Evolutionary conservation across 108 stramenopile species (phyloP), one percentile per base, ranked within the genome.

Genomic region (Discostella pseudostelligera): DNA sequence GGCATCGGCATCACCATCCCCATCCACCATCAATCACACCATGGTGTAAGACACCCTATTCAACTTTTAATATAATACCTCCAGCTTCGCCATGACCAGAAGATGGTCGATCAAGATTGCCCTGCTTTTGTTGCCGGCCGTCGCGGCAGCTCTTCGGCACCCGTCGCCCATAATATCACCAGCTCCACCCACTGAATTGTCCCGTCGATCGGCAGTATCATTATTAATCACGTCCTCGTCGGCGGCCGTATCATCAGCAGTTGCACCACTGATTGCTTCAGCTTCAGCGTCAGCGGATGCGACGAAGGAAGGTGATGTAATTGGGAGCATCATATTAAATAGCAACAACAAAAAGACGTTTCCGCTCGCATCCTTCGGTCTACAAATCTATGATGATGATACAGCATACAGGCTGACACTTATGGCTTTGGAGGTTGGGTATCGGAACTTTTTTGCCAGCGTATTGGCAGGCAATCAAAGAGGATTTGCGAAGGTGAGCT

Each of bases 391-490:
- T 68, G 66, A 84, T 56, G 88, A 89, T 65, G 76, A 85, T 4
- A 79, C 84, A 1, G 88, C 88, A 37, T 89, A 85, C 68, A 76
- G 81, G 72, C 65, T 86, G 42, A 89, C 88, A 10, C 69, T 83
- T 14, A 79, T 72, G 7, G 88, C 88, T 4, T 69, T 89, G 36
- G 82, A 89, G 53, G 74, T 69, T 10, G 87, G 87, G 22, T 89
- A 89, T 61, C 81, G 87, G 26, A 89, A 89, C 56, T 88, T 89
- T 59, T 89, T 89, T 67, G 88, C 88, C 4, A 74, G 71, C 63
- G 85, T 89, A 43, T 60, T 89, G 36, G 85, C 88, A 2, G 84
- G 88, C 11, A 89, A 89, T 64, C 88, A 89, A 74, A 81, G 64
- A 55, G 88, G 88, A 49, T 86, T 87, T 72, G 85, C 83, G 0